Percentiles rank a stretch among this genome's conserved stretches.
phyloP scores from a whole-genome alignment of 2,329 filamentous ascomycete genomes.

The Nemania serpens region DNA sequence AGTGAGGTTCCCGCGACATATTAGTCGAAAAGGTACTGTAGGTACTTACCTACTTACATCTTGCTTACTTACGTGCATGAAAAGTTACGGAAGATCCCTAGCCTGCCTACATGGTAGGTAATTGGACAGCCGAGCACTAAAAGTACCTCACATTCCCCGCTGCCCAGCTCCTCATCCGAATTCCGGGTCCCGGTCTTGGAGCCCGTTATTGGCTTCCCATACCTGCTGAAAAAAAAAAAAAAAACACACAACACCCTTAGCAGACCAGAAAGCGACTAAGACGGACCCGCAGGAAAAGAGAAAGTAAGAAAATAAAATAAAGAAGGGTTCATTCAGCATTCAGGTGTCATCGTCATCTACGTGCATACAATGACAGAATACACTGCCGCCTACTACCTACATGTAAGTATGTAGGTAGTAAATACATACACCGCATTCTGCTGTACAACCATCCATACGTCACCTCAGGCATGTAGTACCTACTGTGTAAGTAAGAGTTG shows the following conservation, averaged over 20 bases:
- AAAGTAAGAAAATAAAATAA: too few relatives aligned
- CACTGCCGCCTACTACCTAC: too few relatives aligned
- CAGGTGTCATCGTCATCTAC: constrained; percentile 27
- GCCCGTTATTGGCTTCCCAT: constrained; percentile 24
- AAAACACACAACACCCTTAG: too few relatives aligned
- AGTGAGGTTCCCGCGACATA: too few relatives aligned
- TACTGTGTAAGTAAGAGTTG: neutral
- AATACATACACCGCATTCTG: neutral
- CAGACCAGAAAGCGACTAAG: neutral
- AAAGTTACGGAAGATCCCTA: neutral
- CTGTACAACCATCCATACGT: too few relatives aligned
- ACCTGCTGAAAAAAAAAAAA: constrained; percentile 24
- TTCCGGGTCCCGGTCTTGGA: constrained; percentile 4
- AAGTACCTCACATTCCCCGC: neutral
- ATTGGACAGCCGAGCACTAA: neutral
- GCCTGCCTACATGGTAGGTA: neutral
- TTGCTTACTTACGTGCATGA: neutral
- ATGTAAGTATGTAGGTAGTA: neutral
- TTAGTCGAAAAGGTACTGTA: neutral
- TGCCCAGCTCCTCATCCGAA: constrained; percentile 7
- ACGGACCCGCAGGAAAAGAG: neutral
- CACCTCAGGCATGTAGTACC: too few relatives aligned
- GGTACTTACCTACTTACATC: neutral
- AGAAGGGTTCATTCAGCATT: too few relatives aligned
- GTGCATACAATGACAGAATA: constrained; percentile 17